Conservation (phyloP, 768 basidiomycete genomes). For the Lentinula lateritia region DNA sequence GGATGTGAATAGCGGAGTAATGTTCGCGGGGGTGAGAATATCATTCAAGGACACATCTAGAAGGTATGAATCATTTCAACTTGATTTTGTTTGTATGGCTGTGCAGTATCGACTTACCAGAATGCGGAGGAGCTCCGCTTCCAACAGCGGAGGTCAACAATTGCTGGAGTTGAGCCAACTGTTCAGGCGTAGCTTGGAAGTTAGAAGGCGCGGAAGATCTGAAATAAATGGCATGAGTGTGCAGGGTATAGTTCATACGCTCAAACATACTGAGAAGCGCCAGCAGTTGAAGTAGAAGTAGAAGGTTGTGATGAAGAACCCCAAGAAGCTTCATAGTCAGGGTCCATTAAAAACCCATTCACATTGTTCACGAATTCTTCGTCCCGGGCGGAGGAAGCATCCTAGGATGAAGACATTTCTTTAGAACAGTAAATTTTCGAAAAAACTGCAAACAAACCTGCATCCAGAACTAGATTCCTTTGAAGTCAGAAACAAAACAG, state of each 20-base stretch:
- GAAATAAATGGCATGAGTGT: neutral
- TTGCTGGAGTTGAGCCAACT: conserved; percentile 56
- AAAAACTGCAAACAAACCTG: conserved; percentile 44
- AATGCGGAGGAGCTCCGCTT: conserved; percentile 18
- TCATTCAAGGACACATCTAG: conserved; percentile 66
- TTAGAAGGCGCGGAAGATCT: conserved; percentile 14
- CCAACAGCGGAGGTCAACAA: conserved; percentile 42
- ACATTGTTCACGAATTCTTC: conserved; percentile 70
- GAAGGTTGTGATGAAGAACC: conserved; percentile 31
- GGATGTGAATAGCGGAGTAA: conserved; percentile 63
- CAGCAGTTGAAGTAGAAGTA: conserved; percentile 39
- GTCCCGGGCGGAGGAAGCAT: conserved; percentile 61
- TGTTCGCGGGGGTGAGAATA: conserved; percentile 68
- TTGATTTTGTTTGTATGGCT: conserved; percentile 4
- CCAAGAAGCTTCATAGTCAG: conserved; percentile 60
- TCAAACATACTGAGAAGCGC: conserved; percentile 19
- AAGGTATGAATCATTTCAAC: neutral
- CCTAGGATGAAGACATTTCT: conserved; percentile 30
- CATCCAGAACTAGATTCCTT: conserved; percentile 67
- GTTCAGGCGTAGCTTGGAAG: conserved; percentile 53
- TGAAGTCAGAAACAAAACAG: neutral
- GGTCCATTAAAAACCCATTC: conserved; percentile 65
- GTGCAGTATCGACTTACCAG: conserved; percentile 21
- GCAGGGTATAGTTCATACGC: conserved; percentile 20
- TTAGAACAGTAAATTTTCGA: neutral